Evolutionary conservation across 1,284 basidiomycete genomes (phyloP).

Genomic region (Leccinum ponderosum): DNA sequence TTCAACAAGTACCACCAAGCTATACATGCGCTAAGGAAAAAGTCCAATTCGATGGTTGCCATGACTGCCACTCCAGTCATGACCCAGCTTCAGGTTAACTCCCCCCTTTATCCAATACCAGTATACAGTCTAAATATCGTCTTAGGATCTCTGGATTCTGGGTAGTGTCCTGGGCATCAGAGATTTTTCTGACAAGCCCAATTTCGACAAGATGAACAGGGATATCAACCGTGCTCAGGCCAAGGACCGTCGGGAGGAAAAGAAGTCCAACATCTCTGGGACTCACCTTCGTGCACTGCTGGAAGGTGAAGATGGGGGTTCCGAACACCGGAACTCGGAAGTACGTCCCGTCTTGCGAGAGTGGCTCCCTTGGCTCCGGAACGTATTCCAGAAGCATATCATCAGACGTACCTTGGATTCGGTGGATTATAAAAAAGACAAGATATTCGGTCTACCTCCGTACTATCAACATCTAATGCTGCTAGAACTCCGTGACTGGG

Average conservation of each 20-base stretch:
- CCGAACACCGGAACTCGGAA: background rate
- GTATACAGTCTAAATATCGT: background rate
- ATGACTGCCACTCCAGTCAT: conserved; percentile 9
- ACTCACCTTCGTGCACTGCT: background rate
- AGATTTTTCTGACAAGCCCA: background rate
- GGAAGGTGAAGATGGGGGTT: background rate
- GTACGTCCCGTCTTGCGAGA: background rate
- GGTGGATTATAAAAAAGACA: background rate
- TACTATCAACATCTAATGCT: background rate
- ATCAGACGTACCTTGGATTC: background rate
- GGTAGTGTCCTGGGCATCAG: background rate
- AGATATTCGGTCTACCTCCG: background rate
- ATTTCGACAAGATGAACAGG: background rate
- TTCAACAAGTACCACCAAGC: conserved; percentile 5
- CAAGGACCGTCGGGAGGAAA: background rate
- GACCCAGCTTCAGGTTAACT: conserved; percentile 1
- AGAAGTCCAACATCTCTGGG: background rate
- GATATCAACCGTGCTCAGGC: background rate
- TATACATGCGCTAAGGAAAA: background rate
- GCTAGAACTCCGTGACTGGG: background rate
- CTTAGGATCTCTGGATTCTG: background rate
- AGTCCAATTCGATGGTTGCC: background rate
- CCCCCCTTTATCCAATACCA: background rate
- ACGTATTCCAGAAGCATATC: background rate
- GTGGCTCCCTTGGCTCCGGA: background rate